These are phyloP conservation scores for Obelidium mucronatum DNA, from an alignment of 192 early-diverging fungal species.

Conservation along the genomic window DNA sequence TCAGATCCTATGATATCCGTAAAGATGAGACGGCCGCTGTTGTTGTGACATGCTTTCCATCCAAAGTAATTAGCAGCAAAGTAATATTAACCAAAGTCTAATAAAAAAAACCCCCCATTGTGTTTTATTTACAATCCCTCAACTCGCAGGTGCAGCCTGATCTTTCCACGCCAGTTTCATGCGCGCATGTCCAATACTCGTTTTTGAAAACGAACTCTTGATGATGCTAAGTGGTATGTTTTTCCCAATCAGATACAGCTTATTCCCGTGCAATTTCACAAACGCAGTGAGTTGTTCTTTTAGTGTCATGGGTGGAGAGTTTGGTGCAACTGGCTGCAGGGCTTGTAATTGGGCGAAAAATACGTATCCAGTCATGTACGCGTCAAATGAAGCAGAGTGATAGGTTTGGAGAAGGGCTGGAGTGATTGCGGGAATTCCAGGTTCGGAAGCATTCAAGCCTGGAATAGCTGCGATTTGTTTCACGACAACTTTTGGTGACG, in stretches of 20 bases:
- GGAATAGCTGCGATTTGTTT: too few relatives aligned
- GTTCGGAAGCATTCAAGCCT: too few relatives aligned
- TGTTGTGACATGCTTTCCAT: neutral
- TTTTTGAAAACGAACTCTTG: constrained; percentile 66
- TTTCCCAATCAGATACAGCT: constrained; percentile 88
- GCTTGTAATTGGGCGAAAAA: constrained; percentile 68
- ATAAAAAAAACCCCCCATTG: too few relatives aligned
- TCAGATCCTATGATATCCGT: neutral
- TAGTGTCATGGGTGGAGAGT: too few relatives aligned
- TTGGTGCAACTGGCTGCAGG: too few relatives aligned
- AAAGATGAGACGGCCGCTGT: neutral
- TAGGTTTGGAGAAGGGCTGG: constrained; percentile 61
- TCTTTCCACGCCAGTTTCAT: constrained; percentile 16
- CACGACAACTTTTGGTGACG: too few relatives aligned
- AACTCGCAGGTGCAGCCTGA: too few relatives aligned
- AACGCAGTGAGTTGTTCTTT: constrained; percentile 7
- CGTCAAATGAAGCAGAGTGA: constrained; percentile 93
- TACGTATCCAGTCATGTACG: constrained; percentile 95
- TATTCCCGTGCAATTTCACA: constrained; percentile 65
- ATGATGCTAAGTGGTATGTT: constrained; percentile 69
- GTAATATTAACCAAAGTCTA: too few relatives aligned
- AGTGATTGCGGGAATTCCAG: constrained; percentile 7
- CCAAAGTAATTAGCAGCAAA: neutral
- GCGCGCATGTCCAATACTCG: constrained; percentile 49
- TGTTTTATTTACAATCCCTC: too few relatives aligned